Evolutionary conservation across 192 early-diverging fungal genomes (phyloP), one percentile per base, ranked within the genome.

Genomic region (Jimgerdemannia lactiflua): DNA sequence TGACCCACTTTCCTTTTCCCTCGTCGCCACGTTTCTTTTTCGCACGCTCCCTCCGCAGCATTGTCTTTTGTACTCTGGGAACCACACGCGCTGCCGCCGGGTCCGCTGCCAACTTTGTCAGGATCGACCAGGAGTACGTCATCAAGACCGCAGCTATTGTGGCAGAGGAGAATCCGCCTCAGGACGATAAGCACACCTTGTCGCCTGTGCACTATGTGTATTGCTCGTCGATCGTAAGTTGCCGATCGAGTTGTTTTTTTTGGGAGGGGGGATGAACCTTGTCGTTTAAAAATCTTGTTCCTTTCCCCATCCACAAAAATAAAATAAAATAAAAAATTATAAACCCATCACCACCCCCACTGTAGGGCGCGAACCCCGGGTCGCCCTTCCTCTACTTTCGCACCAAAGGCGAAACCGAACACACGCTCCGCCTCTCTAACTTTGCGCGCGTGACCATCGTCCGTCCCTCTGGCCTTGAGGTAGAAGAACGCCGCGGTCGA

Each of bases 101-200:
- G 6, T 80, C 80, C 4, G 87, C 87, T 4, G 91, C 89, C 19
- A 82, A 77, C 3, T 96, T 95, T 71, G 78, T 85, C 69, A 91
- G 90, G 78, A 92, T 95, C 49, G 95, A 95, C 70, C 91, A 93
- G 65, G 89, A 91, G 70, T 95, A 95, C 71, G 90, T 91, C 8
- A 70, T 96, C 6, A 88, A 85, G 49, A 82, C 91, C 11, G 91
- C 92, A 3, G 87, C 88, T 41, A 71, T 85, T 4, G 81, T 92
- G 67, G 83, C 76, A 8, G 83, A 89, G 75, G 79, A 88, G 66
- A 86, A 91, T 10, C 80, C 83, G n/a, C 73, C 76, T 20, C 69
- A 80, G 19, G 71, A 64, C 19, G 75, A 69, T 11, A 54, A 54
- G 19, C 49, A 64, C 7, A 74, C 70, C 0, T n/a, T 73, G 17